phyloP scores from a whole-genome alignment of 2,329 filamentous ascomycete genomes.

The Bipolaris victoriae region DNA sequence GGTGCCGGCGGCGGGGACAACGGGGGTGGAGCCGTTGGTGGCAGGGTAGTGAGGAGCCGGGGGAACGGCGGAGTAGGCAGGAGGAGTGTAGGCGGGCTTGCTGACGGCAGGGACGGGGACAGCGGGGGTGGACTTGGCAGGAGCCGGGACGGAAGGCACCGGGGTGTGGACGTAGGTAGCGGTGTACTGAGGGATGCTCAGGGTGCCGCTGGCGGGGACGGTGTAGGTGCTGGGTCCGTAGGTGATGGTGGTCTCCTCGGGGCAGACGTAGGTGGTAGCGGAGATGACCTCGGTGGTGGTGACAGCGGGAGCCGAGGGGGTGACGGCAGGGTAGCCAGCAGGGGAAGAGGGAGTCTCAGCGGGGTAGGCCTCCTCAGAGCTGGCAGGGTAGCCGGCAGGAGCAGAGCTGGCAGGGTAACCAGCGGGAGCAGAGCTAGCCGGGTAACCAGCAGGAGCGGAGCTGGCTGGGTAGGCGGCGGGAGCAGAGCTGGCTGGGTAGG shows the following conservation, averaged over 20 bases:
- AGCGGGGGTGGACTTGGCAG: constrained; percentile 1
- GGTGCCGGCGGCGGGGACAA: constrained; percentile 32
- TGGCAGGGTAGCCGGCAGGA: background rate
- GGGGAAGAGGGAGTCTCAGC: background rate
- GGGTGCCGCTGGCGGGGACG: constrained; percentile 42
- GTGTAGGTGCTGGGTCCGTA: constrained; percentile 42
- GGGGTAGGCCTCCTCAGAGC: background rate
- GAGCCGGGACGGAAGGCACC: background rate
- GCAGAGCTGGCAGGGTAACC: background rate
- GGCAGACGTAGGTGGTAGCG: constrained; percentile 33
- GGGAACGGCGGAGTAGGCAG: constrained; percentile 18
- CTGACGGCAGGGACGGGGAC: background rate
- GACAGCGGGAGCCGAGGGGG: constrained; percentile 2
- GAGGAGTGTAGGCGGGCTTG: constrained; percentile 12
- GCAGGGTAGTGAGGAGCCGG: constrained; percentile 23
- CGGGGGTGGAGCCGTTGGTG: constrained; percentile 18
- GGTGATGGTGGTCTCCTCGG: constrained; percentile 34
- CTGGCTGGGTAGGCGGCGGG: background rate
- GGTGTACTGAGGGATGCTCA: constrained; percentile 32
- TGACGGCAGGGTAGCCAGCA: constrained; percentile 1
- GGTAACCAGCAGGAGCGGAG: constrained; percentile 4
- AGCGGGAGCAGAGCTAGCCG: constrained; percentile 1
- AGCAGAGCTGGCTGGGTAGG: constrained; percentile 1
- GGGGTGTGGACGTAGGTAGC: constrained; percentile 30
- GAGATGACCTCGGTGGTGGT: constrained; percentile 36